Evolutionary conservation across 306 rosid species (phyloP).

Genomic region (Trifolium fragiferum): DNA sequence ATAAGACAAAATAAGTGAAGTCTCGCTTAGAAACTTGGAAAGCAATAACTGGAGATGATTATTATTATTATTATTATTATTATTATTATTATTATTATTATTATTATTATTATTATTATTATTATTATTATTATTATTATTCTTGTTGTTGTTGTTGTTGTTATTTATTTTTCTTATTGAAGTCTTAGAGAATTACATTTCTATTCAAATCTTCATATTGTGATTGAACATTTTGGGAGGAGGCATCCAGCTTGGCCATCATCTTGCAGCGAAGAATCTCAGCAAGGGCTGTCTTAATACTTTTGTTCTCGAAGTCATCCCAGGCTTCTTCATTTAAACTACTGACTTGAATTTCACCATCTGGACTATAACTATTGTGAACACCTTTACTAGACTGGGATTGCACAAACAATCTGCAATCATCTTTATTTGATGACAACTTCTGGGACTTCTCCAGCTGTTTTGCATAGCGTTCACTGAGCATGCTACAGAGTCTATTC

Average conservation of each 20-base stretch:
- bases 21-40: constrained; percentile 10
- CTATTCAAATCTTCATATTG: constrained; percentile 58
- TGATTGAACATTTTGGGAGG: constrained; percentile 54
- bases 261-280: constrained; percentile 75
- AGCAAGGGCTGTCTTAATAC: constrained; percentile 68
- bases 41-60: constrained; percentile 11
- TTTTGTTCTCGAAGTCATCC: constrained; percentile 76
- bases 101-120: not conserved
- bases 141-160: too few species aligned
- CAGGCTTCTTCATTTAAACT: constrained; percentile 63
- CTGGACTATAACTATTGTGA: constrained; percentile 33
- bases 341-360: constrained; percentile 44
- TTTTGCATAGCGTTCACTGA: constrained; percentile 67
- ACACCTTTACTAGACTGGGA: constrained; percentile 48
- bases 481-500: constrained; percentile 83
- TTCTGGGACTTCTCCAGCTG: constrained; percentile 61
- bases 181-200: constrained; percentile 54
- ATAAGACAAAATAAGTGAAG: constrained; percentile 27
- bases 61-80: not conserved
- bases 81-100: not conserved
- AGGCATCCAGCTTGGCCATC: constrained; percentile 69
- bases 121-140: too few species aligned
- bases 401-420: constrained; percentile 50
- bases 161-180: constrained; percentile 15
- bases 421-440: constrained; percentile 51